Evolutionary conservation across 345 rosid genomes (phyloP).

Genomic region (Salix exigua): DNA sequence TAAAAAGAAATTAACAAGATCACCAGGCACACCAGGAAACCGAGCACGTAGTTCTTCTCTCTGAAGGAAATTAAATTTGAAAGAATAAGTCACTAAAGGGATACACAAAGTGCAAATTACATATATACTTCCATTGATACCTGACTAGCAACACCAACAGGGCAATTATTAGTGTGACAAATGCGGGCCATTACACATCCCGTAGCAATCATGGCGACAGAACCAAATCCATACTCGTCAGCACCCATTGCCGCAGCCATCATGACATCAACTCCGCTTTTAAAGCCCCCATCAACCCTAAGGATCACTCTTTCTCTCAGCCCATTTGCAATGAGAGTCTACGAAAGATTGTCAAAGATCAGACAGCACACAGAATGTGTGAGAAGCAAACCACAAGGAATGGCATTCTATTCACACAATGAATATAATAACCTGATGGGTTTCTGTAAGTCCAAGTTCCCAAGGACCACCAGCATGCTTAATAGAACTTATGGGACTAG

Average conservation of each 20-base stretch:
- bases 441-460: conserved; percentile 95
- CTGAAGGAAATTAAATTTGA: conserved; percentile 28
- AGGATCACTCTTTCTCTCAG: conserved; percentile 95
- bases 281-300: conserved; percentile 95
- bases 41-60: conserved; percentile 98
- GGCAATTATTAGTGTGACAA: conserved; percentile 99
- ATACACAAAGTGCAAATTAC: not conserved
- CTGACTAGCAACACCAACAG: conserved; percentile 99
- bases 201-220: conserved; percentile 99
- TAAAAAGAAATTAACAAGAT: conserved; percentile 89
- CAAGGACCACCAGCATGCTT: conserved; percentile 99
- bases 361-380: conserved; percentile 9
- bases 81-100: conserved; percentile 13
- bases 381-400: conserved; percentile 3
- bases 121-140: conserved; percentile 34
- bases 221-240: conserved; percentile 98
- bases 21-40: conserved; percentile 99
- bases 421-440: conserved; percentile 64
- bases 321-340: conserved; percentile 91
- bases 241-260: conserved; percentile 98
- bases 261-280: conserved; percentile 91
- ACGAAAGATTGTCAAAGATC: conserved; percentile 26
- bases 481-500: conserved; percentile 96
- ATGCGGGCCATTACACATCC: conserved; percentile 99
- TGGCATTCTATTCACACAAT: conserved; percentile 1